A percentile compares a stretch with the other conserved stretches of the same genome.
Conservation (phyloP, 2,329 filamentous ascomycete species). For the Neopestalotiopsis rosae region DNA sequence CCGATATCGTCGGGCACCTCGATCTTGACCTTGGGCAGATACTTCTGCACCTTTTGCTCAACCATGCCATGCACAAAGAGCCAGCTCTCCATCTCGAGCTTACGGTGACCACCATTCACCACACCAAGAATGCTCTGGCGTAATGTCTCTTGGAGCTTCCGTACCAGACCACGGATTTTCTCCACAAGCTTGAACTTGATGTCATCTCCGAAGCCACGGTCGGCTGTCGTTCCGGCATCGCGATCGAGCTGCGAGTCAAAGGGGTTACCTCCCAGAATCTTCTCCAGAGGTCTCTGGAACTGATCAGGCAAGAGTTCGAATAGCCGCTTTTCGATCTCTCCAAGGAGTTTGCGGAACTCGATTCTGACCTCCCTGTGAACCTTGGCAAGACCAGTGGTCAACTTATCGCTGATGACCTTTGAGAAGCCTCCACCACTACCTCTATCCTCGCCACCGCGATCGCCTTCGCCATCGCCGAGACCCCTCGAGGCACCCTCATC, state of each 20-base stretch:
- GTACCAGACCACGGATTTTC: conserved; percentile 49
- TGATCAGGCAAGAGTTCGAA: conserved; percentile 50
- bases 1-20: conserved; percentile 52
- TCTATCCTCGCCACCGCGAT: conserved; percentile 31
- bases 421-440: conserved; percentile 45
- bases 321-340: conserved; percentile 49
- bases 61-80: conserved; percentile 51
- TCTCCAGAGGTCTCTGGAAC: conserved; percentile 49
- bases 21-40: conserved; percentile 51
- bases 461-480: conserved; percentile 34
- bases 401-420: conserved; percentile 51
- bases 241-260: conserved; percentile 50
- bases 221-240: conserved; percentile 35
- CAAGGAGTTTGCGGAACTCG: conserved; percentile 51
- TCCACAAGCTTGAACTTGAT: conserved; percentile 48
- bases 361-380: conserved; percentile 52
- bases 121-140: conserved; percentile 50
- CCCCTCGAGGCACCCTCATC: conserved; percentile 38
- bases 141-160: conserved; percentile 51
- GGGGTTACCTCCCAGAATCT: conserved; percentile 52
- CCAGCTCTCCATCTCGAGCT: conserved; percentile 52
- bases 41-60: conserved; percentile 51
- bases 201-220: conserved; percentile 47
- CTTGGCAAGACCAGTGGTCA: conserved; percentile 48
- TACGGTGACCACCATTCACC: conserved; percentile 52